These are phyloP conservation scores for Ceratonia siliqua DNA, from an alignment of 306 rosid genomes.

Conservation along the genomic window DNA sequence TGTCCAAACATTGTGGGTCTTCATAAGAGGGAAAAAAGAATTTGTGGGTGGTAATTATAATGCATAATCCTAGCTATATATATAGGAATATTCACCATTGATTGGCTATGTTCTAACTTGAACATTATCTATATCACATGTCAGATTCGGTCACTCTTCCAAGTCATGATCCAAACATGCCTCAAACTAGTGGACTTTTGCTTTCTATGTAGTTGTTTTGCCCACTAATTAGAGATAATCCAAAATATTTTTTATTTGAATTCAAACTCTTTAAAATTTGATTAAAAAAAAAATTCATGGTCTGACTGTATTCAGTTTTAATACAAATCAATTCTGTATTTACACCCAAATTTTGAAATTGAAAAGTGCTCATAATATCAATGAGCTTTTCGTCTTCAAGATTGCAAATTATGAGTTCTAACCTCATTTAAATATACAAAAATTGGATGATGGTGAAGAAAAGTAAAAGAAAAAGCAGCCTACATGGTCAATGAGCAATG, in stretches of 20 bases:
- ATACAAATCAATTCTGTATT: no score
- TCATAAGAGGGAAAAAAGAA: neutral
- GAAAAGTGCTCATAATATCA: no score
- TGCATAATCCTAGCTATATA: no score
- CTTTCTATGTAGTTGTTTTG: neutral
- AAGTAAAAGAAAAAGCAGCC: neutral
- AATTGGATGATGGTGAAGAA: neutral
- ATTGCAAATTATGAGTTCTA: no score
- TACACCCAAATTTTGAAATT: no score
- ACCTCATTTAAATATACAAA: neutral
- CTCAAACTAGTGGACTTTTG: neutral
- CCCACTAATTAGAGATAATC: neutral
- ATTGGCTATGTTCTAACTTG: neutral
- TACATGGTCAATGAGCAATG: neutral
- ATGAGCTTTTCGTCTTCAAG: no score
- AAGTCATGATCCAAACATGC: neutral
- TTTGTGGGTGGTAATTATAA: neutral
- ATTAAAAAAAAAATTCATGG: no score
- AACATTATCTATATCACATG: neutral
- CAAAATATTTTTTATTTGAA: neutral
- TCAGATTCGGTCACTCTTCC: neutral
- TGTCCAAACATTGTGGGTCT: neutral
- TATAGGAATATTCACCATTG: neutral
- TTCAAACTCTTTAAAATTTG: no score
- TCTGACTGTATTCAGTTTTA: no score